Base-by-base conservation (phyloP, 2,329 filamentous ascomycete genomes). In the Talaromyces amestolkiae region DNA sequence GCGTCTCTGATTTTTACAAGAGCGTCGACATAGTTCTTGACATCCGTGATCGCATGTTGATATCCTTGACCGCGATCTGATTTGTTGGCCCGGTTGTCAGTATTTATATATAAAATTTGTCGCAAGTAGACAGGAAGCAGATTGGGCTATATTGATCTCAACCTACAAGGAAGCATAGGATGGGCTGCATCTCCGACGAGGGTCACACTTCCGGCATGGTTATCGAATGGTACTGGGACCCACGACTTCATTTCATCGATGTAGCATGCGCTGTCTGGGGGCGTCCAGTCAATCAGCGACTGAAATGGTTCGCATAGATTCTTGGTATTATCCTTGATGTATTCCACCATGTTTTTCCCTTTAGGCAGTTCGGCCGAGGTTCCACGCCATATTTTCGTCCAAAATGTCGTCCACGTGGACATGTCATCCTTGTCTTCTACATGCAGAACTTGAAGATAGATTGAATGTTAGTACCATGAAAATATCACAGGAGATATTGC, bases 241-340 rank as follows among this genome's bases (percentile, higher is more conserved):
- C 63, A 65, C 49, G 43, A 65, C 31, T 60, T 65, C 63, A 65
- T 65, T 37, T 65, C 63, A 53, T 65, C 63, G 1, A 65, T 35
- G 60, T 60, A 65, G n/a, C 63, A 65, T 33, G 39, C 24, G 31
- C 63, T 61, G 17, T 53, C 63, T 11, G 33, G 17, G 19, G 63
- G 56, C 2, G 63, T 65, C 33, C 54, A 65, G 24, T 60, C 43
- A 33, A 65, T 22, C 17, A 65, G n/a, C 7, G 63, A 53, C 24
- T 65, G 56, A 41, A 65, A 65, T 19, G 63, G 63, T 27, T 65
- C 63, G 39, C 63, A 65, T 11, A 65, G 8, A 39, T 58, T 51
- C 22, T 37, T 54, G 22, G 63, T 65, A 11, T 35, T 65, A 39
- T 54, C 17, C 17, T 65, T 65, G 41, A 65, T 65, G 31, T 53